Evolutionary conservation across 768 basidiomycete species (phyloP), one percentile per base, ranked within the genome.

Genomic region (Epithele typhae): DNA sequence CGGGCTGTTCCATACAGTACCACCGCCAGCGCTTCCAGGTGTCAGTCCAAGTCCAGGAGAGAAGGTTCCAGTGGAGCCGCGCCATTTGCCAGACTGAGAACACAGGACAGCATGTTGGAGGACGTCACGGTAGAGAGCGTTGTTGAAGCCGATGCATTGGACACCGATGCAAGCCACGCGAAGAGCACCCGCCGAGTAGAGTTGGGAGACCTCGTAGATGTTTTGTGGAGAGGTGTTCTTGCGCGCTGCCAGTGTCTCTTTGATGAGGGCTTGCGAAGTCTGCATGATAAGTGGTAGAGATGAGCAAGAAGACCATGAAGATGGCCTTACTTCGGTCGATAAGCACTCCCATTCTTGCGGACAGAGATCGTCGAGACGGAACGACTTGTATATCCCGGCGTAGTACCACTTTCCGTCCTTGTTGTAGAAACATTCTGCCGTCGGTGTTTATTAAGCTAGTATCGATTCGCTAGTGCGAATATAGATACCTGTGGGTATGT

Each of bases 331-430:
- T 75, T 88, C 86, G 24, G 63, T 60, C 24, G 82, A 76, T 25
- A 90, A 72, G 35, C 74, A 74, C 23, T 75, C 76, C 81, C 84
- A 90, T 60, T 90, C 87, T 45, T 78, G 78, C 7, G 71, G 64
- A 0, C 79, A 78, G 12, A 90, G 67, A 46, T 85, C 78, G 22
- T 79, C 80, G 40, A 90, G 71, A 43, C 72, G 67, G 59, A 90
- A 79, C 1, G 76, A 76, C 44, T 74, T 78, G 65, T 90, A 90
- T 3, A 78, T 73, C n/a, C 87, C 87, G 11, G 87, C 87, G 51
- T 90, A 90, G 60, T 89, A 90, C 84, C 85, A 90, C 49, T 78
- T 77, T 7, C 82, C 84, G 45, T 87, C 84, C 61, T 81, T 87
- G 63, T 81, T 84, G 55, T 81, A 90, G 63, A 90, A 90, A 52